Percentiles rank a stretch among this genome's conserved stretches.
phyloP scores from a whole-genome alignment of 495 filamentous ascomycete genomes.

The Annulohypoxylon nitens region DNA sequence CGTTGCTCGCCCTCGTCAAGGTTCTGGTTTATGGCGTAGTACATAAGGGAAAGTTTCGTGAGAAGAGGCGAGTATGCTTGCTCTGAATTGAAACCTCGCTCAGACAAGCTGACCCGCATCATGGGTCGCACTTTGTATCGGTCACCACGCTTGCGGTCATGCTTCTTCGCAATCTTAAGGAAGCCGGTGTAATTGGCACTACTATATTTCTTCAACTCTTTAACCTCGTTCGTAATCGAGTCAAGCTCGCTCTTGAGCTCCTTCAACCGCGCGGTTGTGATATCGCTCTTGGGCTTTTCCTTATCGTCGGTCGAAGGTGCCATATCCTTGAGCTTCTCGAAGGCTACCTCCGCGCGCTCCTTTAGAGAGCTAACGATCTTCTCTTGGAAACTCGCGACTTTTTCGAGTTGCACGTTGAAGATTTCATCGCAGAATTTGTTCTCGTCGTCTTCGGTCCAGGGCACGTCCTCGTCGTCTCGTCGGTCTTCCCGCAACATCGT shows the following conservation, averaged over 20 bases:
- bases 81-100: slow-evolving; percentile 94
- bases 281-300: slow-evolving; percentile 55
- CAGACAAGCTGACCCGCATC: slow-evolving; percentile 86
- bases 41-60: slow-evolving; percentile 93
- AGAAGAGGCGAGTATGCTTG: slow-evolving; percentile 88
- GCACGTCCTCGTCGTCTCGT: slow-evolving; percentile 66
- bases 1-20: slow-evolving; percentile 66
- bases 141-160: slow-evolving; percentile 87
- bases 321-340: slow-evolving; percentile 72
- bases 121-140: slow-evolving; percentile 89
- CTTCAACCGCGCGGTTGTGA: slow-evolving; percentile 69
- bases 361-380: slow-evolving; percentile 78
- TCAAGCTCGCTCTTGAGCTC: slow-evolving; percentile 85
- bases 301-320: slow-evolving; percentile 56
- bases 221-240: slow-evolving; percentile 87
- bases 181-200: slow-evolving; percentile 98
- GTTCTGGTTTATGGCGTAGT: slow-evolving; percentile 89
- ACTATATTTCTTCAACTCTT: slow-evolving; percentile 93
- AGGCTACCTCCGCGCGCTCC: slow-evolving; percentile 71
- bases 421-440: slow-evolving; percentile 93
- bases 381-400: slow-evolving; percentile 90
- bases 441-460: slow-evolving; percentile 97
- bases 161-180: slow-evolving; percentile 97
- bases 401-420: slow-evolving; percentile 93
- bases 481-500: slow-evolving; percentile 82